Conservation (phyloP, 2,329 filamentous ascomycete genomes). For the Fusarium brevicatenulatum region DNA sequence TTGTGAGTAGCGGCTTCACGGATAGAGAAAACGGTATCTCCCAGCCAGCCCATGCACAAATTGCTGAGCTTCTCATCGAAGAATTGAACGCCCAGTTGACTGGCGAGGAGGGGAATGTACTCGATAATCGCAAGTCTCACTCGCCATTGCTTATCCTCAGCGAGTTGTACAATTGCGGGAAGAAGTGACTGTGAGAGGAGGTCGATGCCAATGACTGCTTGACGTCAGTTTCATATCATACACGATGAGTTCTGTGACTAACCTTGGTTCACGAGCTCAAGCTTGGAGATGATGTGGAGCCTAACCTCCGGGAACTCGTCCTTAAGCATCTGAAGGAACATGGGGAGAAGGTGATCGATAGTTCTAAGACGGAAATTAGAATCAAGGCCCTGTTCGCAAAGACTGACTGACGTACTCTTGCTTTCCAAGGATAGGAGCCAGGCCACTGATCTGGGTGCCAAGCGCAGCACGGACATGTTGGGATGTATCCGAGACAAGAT, state of each 20-base stretch:
- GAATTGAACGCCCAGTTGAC: slow-evolving; percentile 95
- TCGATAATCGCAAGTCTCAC: slow-evolving; percentile 98
- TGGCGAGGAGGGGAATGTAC: slow-evolving; percentile 96
- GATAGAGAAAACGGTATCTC: slow-evolving; percentile 98
- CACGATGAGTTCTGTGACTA: slow-evolving; percentile 40
- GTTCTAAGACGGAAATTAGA: slow-evolving; percentile 67
- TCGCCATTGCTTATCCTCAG: slow-evolving; percentile 99
- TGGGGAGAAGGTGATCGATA: slow-evolving; percentile 94
- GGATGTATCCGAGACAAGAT: slow-evolving; percentile 93
- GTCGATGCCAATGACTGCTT: slow-evolving; percentile 92
- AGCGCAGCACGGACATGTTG: slow-evolving; percentile 96
- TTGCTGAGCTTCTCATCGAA: slow-evolving; percentile 97
- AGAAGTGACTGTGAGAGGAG: slow-evolving; percentile 95
- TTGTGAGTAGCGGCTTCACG: slow-evolving; percentile 97
- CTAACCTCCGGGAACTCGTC: slow-evolving; percentile 98
- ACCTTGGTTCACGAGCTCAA: slow-evolving; percentile 98
- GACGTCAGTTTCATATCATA: slow-evolving; percentile 33
- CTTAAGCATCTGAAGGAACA: slow-evolving; percentile 99
- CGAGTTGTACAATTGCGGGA: slow-evolving; percentile 95
- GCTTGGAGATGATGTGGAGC: slow-evolving; percentile 99
- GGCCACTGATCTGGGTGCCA: slow-evolving; percentile 94
- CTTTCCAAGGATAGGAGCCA: slow-evolving; percentile 96
- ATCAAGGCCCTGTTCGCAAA: neutral
- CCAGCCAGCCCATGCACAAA: slow-evolving; percentile 98
- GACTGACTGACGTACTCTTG: slow-evolving; percentile 77